These are phyloP conservation scores for Metschnikowia reukaufii DNA, from an alignment of 805 yeast genomes.

Conservation along the genomic window DNA sequence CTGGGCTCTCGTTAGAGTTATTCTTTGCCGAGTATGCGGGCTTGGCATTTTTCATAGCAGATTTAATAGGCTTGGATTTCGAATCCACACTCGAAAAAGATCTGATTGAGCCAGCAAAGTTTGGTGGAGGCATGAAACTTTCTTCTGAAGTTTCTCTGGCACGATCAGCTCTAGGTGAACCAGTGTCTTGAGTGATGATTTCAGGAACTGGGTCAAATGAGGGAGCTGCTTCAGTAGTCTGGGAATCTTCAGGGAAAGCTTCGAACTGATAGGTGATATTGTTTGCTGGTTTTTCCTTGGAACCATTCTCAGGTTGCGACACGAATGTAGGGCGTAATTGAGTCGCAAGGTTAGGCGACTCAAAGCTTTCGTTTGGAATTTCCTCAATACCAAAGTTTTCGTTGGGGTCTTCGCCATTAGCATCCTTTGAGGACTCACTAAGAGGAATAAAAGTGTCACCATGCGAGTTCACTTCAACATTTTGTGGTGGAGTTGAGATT, in stretches of 20 bases:
- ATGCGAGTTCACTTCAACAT: slow-evolving; percentile 9
- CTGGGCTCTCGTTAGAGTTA: slow-evolving; percentile 33
- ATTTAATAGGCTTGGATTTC: slow-evolving; percentile 33
- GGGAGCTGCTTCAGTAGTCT: slow-evolving; percentile 20
- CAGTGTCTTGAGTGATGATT: slow-evolving; percentile 3
- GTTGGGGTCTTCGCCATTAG: slow-evolving; percentile 10
- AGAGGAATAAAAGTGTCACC: slow-evolving; percentile 12
- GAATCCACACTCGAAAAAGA: slow-evolving; percentile 31
- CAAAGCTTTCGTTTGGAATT: slow-evolving; percentile 21
- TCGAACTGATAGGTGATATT: slow-evolving; percentile 8
- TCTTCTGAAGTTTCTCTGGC: slow-evolving; percentile 30
- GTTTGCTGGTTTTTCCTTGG: neutral
- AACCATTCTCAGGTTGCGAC: neutral
- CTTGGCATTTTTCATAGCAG: slow-evolving; percentile 48
- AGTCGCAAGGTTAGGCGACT: slow-evolving; percentile 24
- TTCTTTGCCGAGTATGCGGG: slow-evolving; percentile 22
- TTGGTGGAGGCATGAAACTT: slow-evolving; percentile 13
- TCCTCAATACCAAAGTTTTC: slow-evolving; percentile 31
- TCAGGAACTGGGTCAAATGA: slow-evolving; percentile 12
- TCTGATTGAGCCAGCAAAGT: slow-evolving; percentile 31
- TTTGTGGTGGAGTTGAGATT: slow-evolving; percentile 10
- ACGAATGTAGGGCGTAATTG: slow-evolving; percentile 15
- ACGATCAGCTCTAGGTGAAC: slow-evolving; percentile 27
- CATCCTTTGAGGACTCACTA: slow-evolving; percentile 4
- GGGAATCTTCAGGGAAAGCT: slow-evolving; percentile 1